Percentiles rank a stretch among this genome's conserved stretches.
phyloP scores from a whole-genome alignment of 1,284 basidiomycete genomes.

The Polyporus tsugae region DNA sequence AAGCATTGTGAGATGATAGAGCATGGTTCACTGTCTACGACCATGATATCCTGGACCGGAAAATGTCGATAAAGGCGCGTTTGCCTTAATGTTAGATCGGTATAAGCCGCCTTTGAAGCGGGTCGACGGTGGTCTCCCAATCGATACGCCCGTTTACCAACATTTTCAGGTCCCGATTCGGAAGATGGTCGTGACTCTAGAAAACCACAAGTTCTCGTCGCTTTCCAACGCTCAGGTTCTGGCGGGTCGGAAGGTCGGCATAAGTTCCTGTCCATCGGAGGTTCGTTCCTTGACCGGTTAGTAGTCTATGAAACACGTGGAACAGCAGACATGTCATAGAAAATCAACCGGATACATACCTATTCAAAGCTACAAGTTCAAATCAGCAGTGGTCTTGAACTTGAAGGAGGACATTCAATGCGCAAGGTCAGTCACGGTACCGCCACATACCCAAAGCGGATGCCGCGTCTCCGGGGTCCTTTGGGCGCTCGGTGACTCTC shows the following conservation, averaged over 20 bases:
- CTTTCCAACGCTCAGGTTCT: neutral
- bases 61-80: neutral
- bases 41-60: neutral
- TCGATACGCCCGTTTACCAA: too few species aligned
- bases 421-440: neutral
- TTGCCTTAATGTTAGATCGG: neutral
- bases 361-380: too few species aligned
- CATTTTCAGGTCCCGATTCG: too few species aligned
- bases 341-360: too few species aligned
- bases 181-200: too few species aligned
- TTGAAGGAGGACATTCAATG: too few species aligned
- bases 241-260: neutral
- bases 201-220: too few species aligned
- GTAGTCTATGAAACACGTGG: too few species aligned
- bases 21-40: neutral
- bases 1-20: neutral
- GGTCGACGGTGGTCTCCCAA: neutral
- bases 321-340: too few species aligned
- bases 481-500: slow-evolving; percentile 15
- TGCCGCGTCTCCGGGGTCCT: neutral
- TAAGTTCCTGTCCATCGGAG: neutral
- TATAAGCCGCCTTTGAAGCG: neutral
- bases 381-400: too few species aligned
- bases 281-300: too few species aligned
- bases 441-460: neutral